Conservation (phyloP, 495 filamentous ascomycete species). For the Mycothermus thermophilus region DNA sequence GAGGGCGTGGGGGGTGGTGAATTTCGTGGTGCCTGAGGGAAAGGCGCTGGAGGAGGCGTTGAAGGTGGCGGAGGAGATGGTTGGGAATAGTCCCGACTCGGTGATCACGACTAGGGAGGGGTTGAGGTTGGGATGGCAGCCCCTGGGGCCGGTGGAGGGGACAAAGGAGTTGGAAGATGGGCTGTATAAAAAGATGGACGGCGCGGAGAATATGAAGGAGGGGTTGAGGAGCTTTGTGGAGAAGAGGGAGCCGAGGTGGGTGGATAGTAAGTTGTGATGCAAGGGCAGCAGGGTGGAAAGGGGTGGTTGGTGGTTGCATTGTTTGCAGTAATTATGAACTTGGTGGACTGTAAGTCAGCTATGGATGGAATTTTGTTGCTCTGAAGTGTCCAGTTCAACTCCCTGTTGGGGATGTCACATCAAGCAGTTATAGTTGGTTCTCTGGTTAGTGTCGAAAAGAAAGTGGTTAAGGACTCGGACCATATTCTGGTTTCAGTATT, state of each 20-base stretch:
- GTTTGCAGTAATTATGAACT: no score
- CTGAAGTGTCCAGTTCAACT: no score
- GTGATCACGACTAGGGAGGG: constrained; percentile 56
- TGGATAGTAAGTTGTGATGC: constrained; percentile 52
- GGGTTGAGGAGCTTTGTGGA: constrained; percentile 69
- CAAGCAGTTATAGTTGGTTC: no score
- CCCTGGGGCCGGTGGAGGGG: constrained; percentile 47
- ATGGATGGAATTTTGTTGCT: no score
- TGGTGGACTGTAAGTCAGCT: no score
- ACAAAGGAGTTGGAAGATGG: constrained; percentile 43
- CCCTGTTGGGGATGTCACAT: no score
- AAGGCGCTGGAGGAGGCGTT: constrained; percentile 40
- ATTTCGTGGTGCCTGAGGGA: constrained; percentile 46
- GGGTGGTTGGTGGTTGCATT: no score
- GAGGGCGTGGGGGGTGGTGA: constrained; percentile 58
- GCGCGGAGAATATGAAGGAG: constrained; percentile 63
- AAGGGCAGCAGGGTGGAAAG: no score
- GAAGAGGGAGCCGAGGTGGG: constrained; percentile 59
- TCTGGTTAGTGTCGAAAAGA: no score
- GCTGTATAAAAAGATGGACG: constrained; percentile 45
- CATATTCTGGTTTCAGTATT: no score
- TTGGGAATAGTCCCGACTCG: constrained; percentile 56
- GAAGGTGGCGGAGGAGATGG: constrained; percentile 38
- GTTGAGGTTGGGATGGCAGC: constrained; percentile 49
- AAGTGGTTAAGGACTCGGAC: no score